Base-by-base conservation (phyloP, 768 basidiomycete genomes). In the Rhodotorula kratochvilovae region DNA sequence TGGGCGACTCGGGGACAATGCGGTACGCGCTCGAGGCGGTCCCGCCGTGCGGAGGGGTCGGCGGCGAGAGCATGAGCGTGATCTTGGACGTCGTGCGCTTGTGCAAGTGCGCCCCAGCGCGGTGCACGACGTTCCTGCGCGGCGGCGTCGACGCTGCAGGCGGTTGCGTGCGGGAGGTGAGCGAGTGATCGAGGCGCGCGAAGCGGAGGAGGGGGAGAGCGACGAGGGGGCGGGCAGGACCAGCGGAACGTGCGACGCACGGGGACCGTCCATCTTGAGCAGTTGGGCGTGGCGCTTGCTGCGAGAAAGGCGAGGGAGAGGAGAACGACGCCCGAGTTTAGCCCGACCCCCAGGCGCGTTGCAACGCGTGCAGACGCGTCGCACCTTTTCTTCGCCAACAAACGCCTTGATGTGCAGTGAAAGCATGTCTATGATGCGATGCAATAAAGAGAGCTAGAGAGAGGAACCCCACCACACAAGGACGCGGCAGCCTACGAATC, bases 1-100 rank as follows among this genome's bases (percentile, higher is more conserved):
- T 31, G 17, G 62, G 62, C 39, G 51, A 63, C n/a, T 54, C 51
- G 5, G 62, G 62, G 19, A 54, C 3, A 39, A 54, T 51, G 51
- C 51, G 62, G 62, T 42, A 42, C 5, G 62, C 16, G n/a, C 27
- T 45, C 12, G 19, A 11, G 12, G 12, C 29, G 3, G n/a, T 23
- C 15, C 8, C 27, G 36, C 36, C 36, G 25, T 45, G 29, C 13
- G 63, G 63, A 23, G 63, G 54, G 6, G 63, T 64, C 10, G 63
- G 39, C 0, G 63, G 63, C 25, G 53, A 45, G 54, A 64, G 21
- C 27, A 39, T 31, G 33, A 64, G 53, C 29, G 33, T 17, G 19
- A 56, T 42, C 43, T 56, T 64, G 53, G 21, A 25, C 31, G 53
- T 2, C 2, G 63, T 50, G 5, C 54, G 63, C 43, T 64, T 45